Base-by-base conservation (phyloP, 1,139 yeast genomes). In the Kurtzmaniella quercitrusa region DNA sequence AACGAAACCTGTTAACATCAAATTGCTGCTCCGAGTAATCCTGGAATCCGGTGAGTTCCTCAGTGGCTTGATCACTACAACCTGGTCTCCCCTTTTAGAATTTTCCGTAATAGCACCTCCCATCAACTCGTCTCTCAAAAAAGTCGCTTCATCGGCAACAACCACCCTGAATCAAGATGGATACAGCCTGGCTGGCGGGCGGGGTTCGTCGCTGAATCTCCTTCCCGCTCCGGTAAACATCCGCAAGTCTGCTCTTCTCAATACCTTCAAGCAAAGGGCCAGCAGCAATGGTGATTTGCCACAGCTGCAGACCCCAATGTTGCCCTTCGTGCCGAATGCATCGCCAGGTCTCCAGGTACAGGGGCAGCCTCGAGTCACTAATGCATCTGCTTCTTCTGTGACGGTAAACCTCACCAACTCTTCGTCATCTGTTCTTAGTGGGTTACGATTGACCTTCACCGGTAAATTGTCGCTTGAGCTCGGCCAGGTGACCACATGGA, bases 401-500 rank as follows among this genome's bases (percentile, higher is more conserved):
- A 72, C 73, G 3, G 79, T 69, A 16, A 75, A 70, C 48, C 54
- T 73, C 39, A 60, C 72, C 10, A 59, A 66, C 14, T 62, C 57
- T 41, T 55, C 52, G 31, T 59, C 58, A 41, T 61, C 75, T 3
- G 51, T 68, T 2, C 56, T 74, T 19, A 57, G 64, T 3, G 85
- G 89, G 0, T 61, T 86, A 15, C 70, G 71, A 19, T 68, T 87
- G 21, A 77, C 85, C 8, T 82, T 86, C 48, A 68, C 75, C 3
- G 95, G 95, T 0, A 77, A 79, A 12, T 74, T 85, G 14, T 67
- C 75, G 37, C 79, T 84, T 6, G 68, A 72, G 49, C 61, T 83
- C 12, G 94, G 94, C 2, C 76, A 80, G 43, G 68, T 73, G 4
- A 77, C 79, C 51, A 73, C 69, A 44, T 82, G 93, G 87, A 75